Percentiles rank a stretch among this genome's conserved stretches.
Conservation (phyloP, 78 protist species). For the Guillardia theta region DNA sequence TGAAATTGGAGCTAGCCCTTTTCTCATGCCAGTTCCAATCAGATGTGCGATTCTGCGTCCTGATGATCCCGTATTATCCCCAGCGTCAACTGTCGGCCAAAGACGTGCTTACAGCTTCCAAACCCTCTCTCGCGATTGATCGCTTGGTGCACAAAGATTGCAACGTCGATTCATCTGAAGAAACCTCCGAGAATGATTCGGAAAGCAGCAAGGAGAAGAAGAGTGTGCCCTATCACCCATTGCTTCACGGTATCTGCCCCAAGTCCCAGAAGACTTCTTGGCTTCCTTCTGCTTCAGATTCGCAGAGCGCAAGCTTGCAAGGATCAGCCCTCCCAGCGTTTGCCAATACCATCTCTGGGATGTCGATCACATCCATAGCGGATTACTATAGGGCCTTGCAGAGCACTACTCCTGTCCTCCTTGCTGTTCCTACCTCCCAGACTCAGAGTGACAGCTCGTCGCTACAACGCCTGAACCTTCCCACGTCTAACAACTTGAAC, state of each 20-base stretch:
- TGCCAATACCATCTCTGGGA: background rate
- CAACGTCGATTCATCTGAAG: background rate
- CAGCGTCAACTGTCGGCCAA: too few species aligned
- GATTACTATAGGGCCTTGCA: background rate
- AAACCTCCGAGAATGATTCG: background rate
- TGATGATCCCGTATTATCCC: background rate
- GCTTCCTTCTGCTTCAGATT: background rate
- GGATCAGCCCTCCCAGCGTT: background rate
- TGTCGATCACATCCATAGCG: background rate
- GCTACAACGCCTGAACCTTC: too few species aligned
- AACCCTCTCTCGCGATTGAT: background rate
- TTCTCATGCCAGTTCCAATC: too few species aligned
- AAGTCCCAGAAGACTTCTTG: background rate
- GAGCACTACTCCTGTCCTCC: background rate
- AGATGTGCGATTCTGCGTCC: too few species aligned
- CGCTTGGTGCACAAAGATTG: background rate
- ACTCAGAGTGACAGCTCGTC: too few species aligned
- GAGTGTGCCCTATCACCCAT: background rate
- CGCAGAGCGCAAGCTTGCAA: background rate
- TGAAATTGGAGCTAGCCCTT: background rate
- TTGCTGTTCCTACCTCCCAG: background rate
- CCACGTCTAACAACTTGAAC: too few species aligned
- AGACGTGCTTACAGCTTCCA: too few species aligned
- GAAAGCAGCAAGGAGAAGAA: background rate
- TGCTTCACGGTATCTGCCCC: background rate